Percentiles rank a stretch among this genome's conserved stretches.
Conservation (phyloP, 768 basidiomycete species). For the Lactifluus echinatus region DNA sequence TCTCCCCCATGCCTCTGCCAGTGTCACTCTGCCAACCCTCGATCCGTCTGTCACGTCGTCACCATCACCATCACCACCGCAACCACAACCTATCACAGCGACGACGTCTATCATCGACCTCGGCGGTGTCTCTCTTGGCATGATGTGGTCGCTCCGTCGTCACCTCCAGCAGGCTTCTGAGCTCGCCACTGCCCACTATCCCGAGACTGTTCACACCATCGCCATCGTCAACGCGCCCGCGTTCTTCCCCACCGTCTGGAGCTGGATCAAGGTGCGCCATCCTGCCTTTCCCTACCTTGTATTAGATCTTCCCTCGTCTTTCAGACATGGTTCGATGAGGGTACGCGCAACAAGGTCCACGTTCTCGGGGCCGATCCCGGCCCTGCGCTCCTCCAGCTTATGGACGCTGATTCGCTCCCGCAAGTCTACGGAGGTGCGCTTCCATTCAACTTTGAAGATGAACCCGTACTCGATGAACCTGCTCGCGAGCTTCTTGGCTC, state of each 20-base stretch:
- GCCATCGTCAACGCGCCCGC: constrained; percentile 71
- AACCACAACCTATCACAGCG: constrained; percentile 47
- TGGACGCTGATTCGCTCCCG: constrained; percentile 46
- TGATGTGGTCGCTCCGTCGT: constrained; percentile 60
- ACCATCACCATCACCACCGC: not conserved
- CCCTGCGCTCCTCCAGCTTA: constrained; percentile 41
- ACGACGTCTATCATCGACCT: constrained; percentile 68
- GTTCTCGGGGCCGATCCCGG: constrained; percentile 58
- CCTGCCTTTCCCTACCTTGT: not conserved
- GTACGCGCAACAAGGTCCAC: constrained; percentile 68
- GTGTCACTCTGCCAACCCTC: constrained; percentile 29
- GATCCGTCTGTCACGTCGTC: not conserved
- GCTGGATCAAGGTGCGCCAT: constrained; percentile 61
- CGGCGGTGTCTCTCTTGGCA: constrained; percentile 46
- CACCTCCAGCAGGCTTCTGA: constrained; percentile 70
- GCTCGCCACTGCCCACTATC: constrained; percentile 73
- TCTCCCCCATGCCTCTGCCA: too few relatives aligned
- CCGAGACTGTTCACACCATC: constrained; percentile 63
- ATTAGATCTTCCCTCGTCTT: not conserved
- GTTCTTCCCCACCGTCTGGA: constrained; percentile 80
- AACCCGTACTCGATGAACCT: constrained; percentile 53
- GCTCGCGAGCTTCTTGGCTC: constrained; percentile 37
- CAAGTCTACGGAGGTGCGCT: constrained; percentile 66
- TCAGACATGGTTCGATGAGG: constrained; percentile 73
- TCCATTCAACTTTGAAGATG: constrained; percentile 60